Conservation (phyloP, 257 asterid genomes). For the Petrea volubilis region DNA sequence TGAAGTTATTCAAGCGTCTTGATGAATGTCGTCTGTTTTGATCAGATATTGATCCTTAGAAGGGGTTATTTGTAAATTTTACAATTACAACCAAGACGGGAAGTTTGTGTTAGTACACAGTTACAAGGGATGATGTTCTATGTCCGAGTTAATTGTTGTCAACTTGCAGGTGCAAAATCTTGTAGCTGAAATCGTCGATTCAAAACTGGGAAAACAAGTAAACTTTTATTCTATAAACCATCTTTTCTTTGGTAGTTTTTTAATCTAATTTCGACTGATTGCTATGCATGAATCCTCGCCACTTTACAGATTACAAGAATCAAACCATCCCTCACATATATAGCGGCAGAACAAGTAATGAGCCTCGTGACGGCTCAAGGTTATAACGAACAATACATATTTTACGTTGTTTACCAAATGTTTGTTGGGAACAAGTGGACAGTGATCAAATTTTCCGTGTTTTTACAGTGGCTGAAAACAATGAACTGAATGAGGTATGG, state of each 20-base stretch:
- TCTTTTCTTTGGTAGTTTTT: not conserved
- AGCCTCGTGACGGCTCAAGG: conserved; percentile 99
- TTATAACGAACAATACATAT: conserved; percentile 8
- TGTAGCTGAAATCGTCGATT: not conserved
- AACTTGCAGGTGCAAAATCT: not conserved
- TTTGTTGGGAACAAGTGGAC: not conserved
- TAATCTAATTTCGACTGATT: not conserved
- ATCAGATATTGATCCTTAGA: no score
- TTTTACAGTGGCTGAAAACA: conserved; percentile 73
- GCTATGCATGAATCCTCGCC: not conserved
- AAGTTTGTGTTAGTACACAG: no score
- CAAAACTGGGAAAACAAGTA: not conserved
- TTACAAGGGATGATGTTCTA: no score
- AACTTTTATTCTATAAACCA: not conserved
- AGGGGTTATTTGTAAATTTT: no score
- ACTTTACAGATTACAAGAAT: conserved; percentile 61
- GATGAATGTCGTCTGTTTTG: no score
- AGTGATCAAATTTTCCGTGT: not conserved
- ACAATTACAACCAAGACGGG: no score
- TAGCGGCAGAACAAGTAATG: conserved; percentile 96
- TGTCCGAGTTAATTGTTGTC: not conserved
- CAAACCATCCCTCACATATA: conserved; percentile 84
- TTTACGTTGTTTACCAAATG: not conserved
- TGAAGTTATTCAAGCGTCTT: no score
- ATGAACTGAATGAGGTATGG: conserved; percentile 93